Base-by-base conservation (phyloP, 2,329 filamentous ascomycete species). In the Diaporthe destruens region DNA sequence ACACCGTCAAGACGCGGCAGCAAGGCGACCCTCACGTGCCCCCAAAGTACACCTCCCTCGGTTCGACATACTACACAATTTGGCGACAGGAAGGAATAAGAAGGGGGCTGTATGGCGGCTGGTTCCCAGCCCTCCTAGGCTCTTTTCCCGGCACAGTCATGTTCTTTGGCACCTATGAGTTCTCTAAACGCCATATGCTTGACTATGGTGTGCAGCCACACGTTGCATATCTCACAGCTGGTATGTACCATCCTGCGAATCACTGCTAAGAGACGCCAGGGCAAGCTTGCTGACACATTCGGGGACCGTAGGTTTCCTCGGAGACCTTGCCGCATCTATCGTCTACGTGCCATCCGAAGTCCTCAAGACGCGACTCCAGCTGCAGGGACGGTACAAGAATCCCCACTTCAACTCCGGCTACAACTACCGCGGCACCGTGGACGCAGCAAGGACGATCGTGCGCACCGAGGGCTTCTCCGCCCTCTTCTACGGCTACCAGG, bases 321-420 rank as follows among this genome's bases (percentile, higher is more conserved):
- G 96, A 74, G 96, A 99, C 80, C 87, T 98, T 29, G 96, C 94
- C 56, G 96, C 96, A 1, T 98, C 95, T 0, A 88, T 98, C 74
- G 89, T 98, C 73, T 99, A 99, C 80, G 97, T 99, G 6, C 97
- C 96, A 5, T 98, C 96, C 16, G 97, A 99, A 83, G 96, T 99
- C 6, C 88, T 99, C 77, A 99, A 99, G 83, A 99, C 96, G n/a
- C 91, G 96, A 32, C 86, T 98, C 63, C 96, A 99, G 80, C 88
- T 99, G 7, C 96, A 99, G 82, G 97, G 96, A 66, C 93, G 94
- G 74, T 93, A 95, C 84, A 97, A 98, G 83, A 99, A 99, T 79
- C 95, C 96, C 0, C 93, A 92, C 83, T 98, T 98, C 85, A 87
- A 91, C 61, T 98, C 94, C 0, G 96, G 96, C 72, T 99, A 99